phyloP scores from a whole-genome alignment of 768 basidiomycete genomes.

The Lentinula lateritia region DNA sequence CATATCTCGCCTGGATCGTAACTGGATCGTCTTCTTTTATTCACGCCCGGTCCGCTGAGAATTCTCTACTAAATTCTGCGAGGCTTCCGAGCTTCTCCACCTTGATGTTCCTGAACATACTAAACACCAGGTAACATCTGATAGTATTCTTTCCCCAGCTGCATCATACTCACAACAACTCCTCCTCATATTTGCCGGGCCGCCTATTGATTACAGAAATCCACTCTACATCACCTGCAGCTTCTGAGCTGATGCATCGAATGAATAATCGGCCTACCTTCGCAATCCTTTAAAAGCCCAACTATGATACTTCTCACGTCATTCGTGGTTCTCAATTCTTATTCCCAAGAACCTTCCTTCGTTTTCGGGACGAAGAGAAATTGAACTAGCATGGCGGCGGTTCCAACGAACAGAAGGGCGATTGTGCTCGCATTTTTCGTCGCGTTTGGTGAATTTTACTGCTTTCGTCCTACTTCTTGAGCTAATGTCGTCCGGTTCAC shows the following conservation, averaged over 20 bases:
- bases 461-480: background rate
- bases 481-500: background rate
- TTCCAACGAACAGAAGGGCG: conserved; percentile 59
- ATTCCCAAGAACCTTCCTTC: background rate
- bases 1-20: background rate
- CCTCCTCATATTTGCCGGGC: background rate
- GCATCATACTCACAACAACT: background rate
- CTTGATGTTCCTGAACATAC: background rate
- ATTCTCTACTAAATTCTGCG: background rate
- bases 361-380: background rate
- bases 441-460: conserved; percentile 53
- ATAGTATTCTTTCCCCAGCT: background rate
- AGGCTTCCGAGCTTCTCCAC: background rate
- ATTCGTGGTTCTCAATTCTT: background rate
- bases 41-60: background rate
- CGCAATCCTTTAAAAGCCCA: conserved; percentile 1
- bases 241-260: background rate
- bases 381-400: conserved; percentile 27
- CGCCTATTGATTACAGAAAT: background rate
- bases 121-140: background rate
- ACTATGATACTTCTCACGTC: background rate
- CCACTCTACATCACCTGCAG: background rate
- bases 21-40: background rate
- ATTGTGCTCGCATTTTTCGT: conserved; percentile 65
- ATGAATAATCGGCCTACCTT: background rate